Conservation (phyloP, 139 green algal species). For the Picochlorum sp. region DNA sequence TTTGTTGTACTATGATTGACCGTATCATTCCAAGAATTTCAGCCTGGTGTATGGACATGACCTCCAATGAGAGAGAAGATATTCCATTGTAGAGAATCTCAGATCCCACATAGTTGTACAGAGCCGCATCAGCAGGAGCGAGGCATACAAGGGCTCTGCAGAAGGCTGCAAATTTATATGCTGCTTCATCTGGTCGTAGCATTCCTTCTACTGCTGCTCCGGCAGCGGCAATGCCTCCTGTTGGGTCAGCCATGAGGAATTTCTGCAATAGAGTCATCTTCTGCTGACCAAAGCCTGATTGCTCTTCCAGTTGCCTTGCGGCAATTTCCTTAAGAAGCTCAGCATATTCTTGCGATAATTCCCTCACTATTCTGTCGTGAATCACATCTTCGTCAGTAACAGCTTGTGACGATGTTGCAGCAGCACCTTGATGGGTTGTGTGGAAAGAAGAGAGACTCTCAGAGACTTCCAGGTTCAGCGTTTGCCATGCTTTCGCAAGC, state of each 20-base stretch:
- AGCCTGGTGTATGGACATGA: constrained; percentile 33
- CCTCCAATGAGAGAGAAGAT: constrained; percentile 27
- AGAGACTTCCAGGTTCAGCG: not conserved
- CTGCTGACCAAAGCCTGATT: constrained; percentile 3
- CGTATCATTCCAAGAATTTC: constrained; percentile 53
- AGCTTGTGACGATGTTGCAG: constrained; percentile 1
- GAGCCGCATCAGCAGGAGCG: constrained; percentile 11
- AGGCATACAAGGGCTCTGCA: constrained; percentile 27
- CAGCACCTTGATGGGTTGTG: not conserved
- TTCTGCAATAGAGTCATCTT: constrained; percentile 35
- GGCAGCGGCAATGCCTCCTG: constrained; percentile 36
- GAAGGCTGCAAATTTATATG: constrained; percentile 31
- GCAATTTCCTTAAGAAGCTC: constrained; percentile 34
- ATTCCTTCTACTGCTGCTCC: constrained; percentile 46
- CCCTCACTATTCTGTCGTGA: constrained; percentile 46
- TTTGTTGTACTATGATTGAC: constrained; percentile 41
- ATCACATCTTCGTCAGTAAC: constrained; percentile 53
- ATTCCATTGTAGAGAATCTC: constrained; percentile 41
- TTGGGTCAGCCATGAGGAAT: constrained; percentile 30
- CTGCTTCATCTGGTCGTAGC: constrained; percentile 59
- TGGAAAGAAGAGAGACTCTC: not conserved
- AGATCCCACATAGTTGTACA: constrained; percentile 35
- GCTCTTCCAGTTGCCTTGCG: not conserved
- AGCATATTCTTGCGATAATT: constrained; percentile 60
- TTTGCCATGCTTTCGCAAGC: not conserved